These are phyloP conservation scores for Nakazawaea wickerhamii DNA, from an alignment of 805 yeast species.

Conservation along the genomic window DNA sequence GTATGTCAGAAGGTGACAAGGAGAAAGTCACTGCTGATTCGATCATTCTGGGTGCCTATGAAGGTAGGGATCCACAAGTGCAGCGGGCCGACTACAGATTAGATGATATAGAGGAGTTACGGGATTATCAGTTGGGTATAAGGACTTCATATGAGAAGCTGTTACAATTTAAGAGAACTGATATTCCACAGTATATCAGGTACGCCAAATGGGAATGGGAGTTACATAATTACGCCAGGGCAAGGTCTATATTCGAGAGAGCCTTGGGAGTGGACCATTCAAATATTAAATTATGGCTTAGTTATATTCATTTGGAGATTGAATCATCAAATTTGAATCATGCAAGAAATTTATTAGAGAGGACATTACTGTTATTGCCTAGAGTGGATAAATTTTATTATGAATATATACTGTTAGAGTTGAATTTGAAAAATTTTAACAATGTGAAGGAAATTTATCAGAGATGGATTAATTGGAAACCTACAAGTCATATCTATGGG, in stretches of 20 bases:
- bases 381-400: conserved; percentile 84
- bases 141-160: conserved; percentile 83
- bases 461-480: conserved; percentile 80
- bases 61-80: conserved; percentile 35
- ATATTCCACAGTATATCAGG: conserved; percentile 84
- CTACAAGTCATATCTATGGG: conserved; percentile 61
- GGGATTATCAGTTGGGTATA: conserved; percentile 68
- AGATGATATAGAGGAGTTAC: conserved; percentile 74
- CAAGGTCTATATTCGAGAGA: conserved; percentile 83
- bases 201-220: conserved; percentile 86
- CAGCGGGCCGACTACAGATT: conserved; percentile 44
- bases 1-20: too few species aligned
- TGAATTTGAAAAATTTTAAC: conserved; percentile 56
- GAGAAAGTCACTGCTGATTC: conserved; percentile 59
- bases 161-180: conserved; percentile 76
- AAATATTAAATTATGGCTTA: conserved; percentile 79
- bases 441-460: conserved; percentile 65
- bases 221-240: conserved; percentile 72
- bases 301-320: conserved; percentile 76
- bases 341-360: conserved; percentile 77
- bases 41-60: conserved; percentile 57
- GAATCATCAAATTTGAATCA: conserved; percentile 72
- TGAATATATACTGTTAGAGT: conserved; percentile 77
- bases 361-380: conserved; percentile 73
- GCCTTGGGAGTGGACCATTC: conserved; percentile 73